Evolutionary conservation across 768 basidiomycete genomes (phyloP).

Genomic region (Tricholoma hemisulphureum): DNA sequence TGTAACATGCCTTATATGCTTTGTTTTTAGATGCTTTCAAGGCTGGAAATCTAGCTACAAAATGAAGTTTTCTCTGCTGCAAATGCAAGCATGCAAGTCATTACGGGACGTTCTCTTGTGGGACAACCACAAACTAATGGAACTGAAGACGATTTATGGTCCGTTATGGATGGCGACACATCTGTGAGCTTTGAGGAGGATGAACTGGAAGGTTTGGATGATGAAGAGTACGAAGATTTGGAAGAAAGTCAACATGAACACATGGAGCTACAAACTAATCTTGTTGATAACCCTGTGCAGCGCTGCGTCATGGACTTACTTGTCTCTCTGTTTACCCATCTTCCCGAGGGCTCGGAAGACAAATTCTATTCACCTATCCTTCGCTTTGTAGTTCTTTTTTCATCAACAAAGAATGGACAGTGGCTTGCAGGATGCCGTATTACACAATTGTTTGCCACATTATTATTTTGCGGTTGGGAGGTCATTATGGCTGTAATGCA

Average conservation of each 20-base stretch:
- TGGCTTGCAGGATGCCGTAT: background rate
- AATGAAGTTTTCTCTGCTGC: background rate
- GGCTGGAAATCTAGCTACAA: background rate
- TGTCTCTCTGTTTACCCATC: background rate
- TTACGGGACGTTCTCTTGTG: background rate
- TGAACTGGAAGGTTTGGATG: background rate
- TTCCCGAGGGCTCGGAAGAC: background rate
- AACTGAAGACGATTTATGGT: background rate
- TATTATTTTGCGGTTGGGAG: background rate
- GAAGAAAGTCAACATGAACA: background rate
- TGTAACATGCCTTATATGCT: background rate
- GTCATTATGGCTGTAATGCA: slow-evolving; percentile 1
- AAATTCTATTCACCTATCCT: background rate
- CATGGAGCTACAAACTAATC: background rate
- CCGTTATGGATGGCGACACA: background rate
- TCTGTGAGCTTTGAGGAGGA: background rate
- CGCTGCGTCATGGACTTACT: background rate
- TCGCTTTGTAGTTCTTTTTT: background rate
- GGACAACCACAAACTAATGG: background rate
- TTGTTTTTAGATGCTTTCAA: background rate
- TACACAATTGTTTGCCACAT: background rate
- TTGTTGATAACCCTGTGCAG: background rate
- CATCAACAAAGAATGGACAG: background rate
- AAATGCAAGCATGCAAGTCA: background rate
- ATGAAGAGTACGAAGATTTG: background rate